Conservation (phyloP, 2,329 filamentous ascomycete species). For the Fonsecaea multimorphosa region DNA sequence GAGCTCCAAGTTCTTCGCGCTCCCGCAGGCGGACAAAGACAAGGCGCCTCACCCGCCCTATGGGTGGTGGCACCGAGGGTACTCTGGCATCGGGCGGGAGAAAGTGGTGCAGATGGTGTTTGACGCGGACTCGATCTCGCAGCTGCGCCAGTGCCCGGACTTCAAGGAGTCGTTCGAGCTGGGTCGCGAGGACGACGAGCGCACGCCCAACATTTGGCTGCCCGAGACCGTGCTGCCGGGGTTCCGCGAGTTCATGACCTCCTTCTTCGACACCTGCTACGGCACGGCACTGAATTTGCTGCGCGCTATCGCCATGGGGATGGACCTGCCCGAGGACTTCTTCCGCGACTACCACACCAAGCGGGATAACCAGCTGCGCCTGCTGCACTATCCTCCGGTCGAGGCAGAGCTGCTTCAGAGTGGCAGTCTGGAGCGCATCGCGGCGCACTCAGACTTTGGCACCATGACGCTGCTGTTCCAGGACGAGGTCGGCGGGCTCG, state of each 20-base stretch:
- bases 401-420: conserved; percentile 46
- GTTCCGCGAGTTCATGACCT: conserved; percentile 49
- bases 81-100: conserved; percentile 33
- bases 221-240: conserved; percentile 53
- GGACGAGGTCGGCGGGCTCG: conserved; percentile 55
- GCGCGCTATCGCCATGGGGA: conserved; percentile 50
- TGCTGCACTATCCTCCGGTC: conserved; percentile 59
- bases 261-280: conserved; percentile 52
- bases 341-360: conserved; percentile 65
- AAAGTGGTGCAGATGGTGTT: conserved; percentile 33
- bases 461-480: conserved; percentile 58
- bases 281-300: conserved; percentile 51
- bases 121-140: conserved; percentile 25
- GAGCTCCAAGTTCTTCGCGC: conserved; percentile 51
- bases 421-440: conserved; percentile 34
- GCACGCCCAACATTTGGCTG: conserved; percentile 57
- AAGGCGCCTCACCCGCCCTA: conserved; percentile 54
- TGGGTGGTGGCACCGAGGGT: conserved; percentile 33
- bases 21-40: conserved; percentile 55
- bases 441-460: conserved; percentile 52
- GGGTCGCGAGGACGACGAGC: conserved; percentile 51
- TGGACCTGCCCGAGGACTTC: conserved; percentile 49
- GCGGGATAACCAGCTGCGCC: conserved; percentile 56
- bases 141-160: conserved; percentile 30
- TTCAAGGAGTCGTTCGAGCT: conserved; percentile 54